phyloP scores from a whole-genome alignment of 805 yeast species.

The Saccharomycopsis oosterbeekiorum region DNA sequence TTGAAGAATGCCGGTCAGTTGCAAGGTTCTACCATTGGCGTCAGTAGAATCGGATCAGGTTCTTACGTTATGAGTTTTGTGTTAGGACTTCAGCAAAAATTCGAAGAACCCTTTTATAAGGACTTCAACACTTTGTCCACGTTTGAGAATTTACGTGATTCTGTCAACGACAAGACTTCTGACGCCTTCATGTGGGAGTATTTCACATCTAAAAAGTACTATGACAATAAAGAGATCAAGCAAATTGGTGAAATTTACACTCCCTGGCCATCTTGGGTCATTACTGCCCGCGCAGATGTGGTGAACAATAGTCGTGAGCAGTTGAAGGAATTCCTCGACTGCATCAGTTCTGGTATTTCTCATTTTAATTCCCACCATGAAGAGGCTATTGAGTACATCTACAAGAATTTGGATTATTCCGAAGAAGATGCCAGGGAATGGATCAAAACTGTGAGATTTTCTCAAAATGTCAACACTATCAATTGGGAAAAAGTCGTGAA shows the following conservation, averaged over 20 bases:
- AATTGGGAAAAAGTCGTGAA: conserved; percentile 42
- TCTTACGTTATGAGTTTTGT: conserved; percentile 88
- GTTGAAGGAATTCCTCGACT: conserved; percentile 35
- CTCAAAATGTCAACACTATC: conserved; percentile 33
- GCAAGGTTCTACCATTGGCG: conserved; percentile 58
- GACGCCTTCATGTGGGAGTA: conserved; percentile 97
- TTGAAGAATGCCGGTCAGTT: conserved; percentile 43
- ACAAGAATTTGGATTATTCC: conserved; percentile 62
- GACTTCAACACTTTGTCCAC: conserved; percentile 51
- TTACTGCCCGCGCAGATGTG: conserved; percentile 41
- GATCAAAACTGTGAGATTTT: conserved; percentile 69
- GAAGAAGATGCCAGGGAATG: conserved; percentile 71
- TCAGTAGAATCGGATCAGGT: conserved; percentile 83
- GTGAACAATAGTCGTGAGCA: conserved; percentile 25
- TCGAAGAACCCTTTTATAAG: conserved; percentile 39
- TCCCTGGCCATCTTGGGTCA: conserved; percentile 96
- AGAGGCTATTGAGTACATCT: conserved; percentile 58
- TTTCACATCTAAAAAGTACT: conserved; percentile 80
- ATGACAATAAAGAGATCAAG: conserved; percentile 71
- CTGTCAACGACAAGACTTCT: conserved; percentile 52
- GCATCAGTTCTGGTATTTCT: conserved; percentile 56
- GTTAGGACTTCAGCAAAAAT: conserved; percentile 51
- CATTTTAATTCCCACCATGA: conserved; percentile 53
- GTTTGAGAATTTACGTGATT: conserved; percentile 67
- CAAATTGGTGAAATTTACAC: conserved; percentile 82